phyloP scores from a whole-genome alignment of 257 asterid genomes.

The Nicotiana tabacum region DNA sequence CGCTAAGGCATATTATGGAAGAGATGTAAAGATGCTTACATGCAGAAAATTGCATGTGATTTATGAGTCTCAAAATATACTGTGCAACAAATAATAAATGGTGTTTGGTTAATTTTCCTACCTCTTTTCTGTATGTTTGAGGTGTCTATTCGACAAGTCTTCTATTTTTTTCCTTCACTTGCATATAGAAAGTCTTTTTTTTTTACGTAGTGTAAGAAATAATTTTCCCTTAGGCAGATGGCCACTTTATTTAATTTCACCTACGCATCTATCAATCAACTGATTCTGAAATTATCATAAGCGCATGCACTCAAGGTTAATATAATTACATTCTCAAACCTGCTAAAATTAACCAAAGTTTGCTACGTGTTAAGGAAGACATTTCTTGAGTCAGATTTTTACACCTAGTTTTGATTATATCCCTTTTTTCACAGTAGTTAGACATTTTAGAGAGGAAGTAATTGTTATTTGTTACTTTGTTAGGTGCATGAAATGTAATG shows the following conservation, averaged over 20 bases:
- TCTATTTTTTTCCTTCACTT: background rate
- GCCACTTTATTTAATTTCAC: background rate
- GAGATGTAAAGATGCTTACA: background rate
- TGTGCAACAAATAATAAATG: background rate
- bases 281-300: too few species aligned
- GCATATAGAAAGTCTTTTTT: background rate
- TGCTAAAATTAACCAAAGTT: too few species aligned
- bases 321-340: too few species aligned
- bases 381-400: too few species aligned
- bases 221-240: background rate
- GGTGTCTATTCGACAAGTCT: background rate
- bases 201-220: background rate
- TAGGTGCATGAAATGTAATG: background rate
- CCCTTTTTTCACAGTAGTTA: background rate
- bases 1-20: background rate
- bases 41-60: background rate
- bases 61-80: background rate
- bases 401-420: too few species aligned
- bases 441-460: background rate
- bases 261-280: too few species aligned
- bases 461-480: background rate
- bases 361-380: too few species aligned
- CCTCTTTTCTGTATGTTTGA: background rate
- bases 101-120: background rate
- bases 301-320: too few species aligned